These are phyloP conservation scores for Malus hybrid DNA, from an alignment of 331 rosid genomes.

Conservation along the genomic window DNA sequence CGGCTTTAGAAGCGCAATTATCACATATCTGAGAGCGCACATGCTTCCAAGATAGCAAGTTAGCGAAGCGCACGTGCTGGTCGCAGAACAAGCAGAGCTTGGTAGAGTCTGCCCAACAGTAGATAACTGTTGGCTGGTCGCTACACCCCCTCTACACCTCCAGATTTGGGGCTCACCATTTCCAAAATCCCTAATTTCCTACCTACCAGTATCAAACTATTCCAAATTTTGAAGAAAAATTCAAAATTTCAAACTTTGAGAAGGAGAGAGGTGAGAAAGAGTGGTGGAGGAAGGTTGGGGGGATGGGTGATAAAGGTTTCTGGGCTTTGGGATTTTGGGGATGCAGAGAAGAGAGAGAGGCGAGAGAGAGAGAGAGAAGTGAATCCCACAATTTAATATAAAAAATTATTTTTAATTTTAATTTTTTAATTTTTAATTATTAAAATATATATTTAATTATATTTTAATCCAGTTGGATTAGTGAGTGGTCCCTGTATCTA, in stretches of 20 bases:
- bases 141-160: conserved; percentile 21
- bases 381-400: too few relatives aligned
- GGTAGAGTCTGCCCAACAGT: conserved; percentile 62
- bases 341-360: too few relatives aligned
- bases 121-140: conserved; percentile 38
- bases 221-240: neutral
- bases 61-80: conserved; percentile 48
- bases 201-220: neutral
- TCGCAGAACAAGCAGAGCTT: conserved; percentile 67
- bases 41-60: conserved; percentile 53
- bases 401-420: too few relatives aligned
- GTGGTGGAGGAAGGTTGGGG: too few relatives aligned
- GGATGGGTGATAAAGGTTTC: too few relatives aligned
- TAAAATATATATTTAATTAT: too few relatives aligned
- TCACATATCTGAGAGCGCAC: conserved; percentile 61
- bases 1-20: conserved; percentile 43
- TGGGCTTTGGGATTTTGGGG: too few relatives aligned
- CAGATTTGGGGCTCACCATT: conserved; percentile 34
- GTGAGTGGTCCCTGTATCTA: too few relatives aligned
- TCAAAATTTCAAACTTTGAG: neutral
- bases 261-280: neutral
- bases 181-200: neutral
- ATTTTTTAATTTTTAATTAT: too few relatives aligned
- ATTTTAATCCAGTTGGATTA: too few relatives aligned
- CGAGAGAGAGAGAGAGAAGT: too few relatives aligned